Conservation (phyloP, 1,284 basidiomycete species). For the Earliella scabrosa region DNA sequence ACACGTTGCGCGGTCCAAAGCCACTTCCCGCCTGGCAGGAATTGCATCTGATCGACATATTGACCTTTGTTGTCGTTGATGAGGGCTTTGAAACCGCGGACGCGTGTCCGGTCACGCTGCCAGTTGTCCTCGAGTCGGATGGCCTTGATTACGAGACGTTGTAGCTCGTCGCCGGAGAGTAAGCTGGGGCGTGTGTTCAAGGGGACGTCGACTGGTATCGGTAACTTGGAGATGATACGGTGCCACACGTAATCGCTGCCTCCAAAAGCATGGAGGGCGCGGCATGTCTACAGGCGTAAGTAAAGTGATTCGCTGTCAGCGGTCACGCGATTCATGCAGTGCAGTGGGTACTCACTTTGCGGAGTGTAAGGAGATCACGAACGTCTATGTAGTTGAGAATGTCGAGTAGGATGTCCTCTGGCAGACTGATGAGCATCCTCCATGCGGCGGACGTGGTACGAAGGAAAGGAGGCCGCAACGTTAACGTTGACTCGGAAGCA, state of each 20-base stretch:
- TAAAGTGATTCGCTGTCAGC: conserved; percentile 1
- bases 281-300: conserved; percentile 45
- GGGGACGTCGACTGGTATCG: conserved; percentile 42
- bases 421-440: conserved; percentile 34
- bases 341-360: conserved; percentile 42
- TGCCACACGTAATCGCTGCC: conserved; percentile 57
- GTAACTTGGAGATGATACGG: conserved; percentile 36
- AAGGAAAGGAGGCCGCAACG: conserved; percentile 13
- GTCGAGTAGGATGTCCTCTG: conserved; percentile 44
- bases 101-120: conserved; percentile 40
- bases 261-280: conserved; percentile 50
- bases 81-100: conserved; percentile 42
- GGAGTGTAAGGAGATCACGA: conserved; percentile 49
- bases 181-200: conserved; percentile 26
- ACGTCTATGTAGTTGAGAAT: conserved; percentile 38
- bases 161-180: conserved; percentile 40
- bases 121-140: conserved; percentile 58
- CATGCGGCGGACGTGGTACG: conserved; percentile 12
- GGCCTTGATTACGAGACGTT: conserved; percentile 43
- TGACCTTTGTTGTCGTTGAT: conserved; percentile 37
- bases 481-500: conserved; percentile 9
- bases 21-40: conserved; percentile 48
- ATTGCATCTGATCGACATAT: conserved; percentile 46
- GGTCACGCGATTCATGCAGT: conserved; percentile 11
- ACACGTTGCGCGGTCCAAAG: conserved; percentile 48